Evolutionary conservation across 108 stramenopile genomes (phyloP), one percentile per base, ranked within the genome.

Genomic region (Discostella pseudostelligera): DNA sequence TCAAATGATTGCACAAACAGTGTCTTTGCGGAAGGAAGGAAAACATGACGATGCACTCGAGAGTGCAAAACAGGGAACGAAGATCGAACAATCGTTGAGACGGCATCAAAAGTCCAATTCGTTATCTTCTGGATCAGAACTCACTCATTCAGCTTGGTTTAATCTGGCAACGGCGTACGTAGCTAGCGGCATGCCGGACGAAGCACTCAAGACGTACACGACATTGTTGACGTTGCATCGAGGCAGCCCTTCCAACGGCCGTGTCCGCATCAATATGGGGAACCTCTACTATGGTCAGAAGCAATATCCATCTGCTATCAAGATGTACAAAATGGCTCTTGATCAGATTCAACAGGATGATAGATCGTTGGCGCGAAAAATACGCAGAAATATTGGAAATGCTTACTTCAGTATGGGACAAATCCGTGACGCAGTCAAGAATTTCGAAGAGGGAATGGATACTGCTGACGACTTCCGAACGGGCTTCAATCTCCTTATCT

Each of bases 241-340:
- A 53, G 58, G 28, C 10, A 37, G 61, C 75, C 56, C 72, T 49
- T 44, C 67, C 21, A 49, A 59, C 4, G 85, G 89, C 14, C 70
- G 92, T 17, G 47, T 89, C 14, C 72, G 91, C 16, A 84, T 92
- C 20, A 95, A 95, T 81, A 87, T 93, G 83, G 95, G 95, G 19
- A 96, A 96, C 72, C 62, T 96, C 25, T 84, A 93, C 73, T 94
- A 82, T 70, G 62, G 74, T 35, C 89, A 89, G 83, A 63, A 73
- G 42, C 56, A 91, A 39, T 96, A 89, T 67, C 56, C 81, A 24
- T 39, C 89, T 59, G 95, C 95, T 3, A 89, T 95, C 11, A 93
- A 87, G 59, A 79, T 79, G 73, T 96, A 94, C 75, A 72, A 89
- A 32, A 95, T 94, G 94, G 93, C 94, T 20, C 65, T 95, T 44